Evolutionary conservation across 495 filamentous ascomycete genomes (phyloP), one percentile per base, ranked within the genome.

Genomic region (Cudoniella acicularis): DNA sequence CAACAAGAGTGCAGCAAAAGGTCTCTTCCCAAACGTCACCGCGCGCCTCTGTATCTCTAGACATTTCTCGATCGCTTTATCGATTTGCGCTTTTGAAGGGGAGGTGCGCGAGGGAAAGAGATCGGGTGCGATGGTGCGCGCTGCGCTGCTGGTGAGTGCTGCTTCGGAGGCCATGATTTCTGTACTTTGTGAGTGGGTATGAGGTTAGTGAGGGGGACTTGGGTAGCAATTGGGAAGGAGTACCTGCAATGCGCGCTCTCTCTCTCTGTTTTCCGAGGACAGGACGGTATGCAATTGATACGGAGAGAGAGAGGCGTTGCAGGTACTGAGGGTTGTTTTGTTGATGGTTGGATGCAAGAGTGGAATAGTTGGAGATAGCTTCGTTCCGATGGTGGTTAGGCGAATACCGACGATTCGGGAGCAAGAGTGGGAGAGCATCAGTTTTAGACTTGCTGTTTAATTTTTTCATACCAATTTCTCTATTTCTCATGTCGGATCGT

Each of bases 1-100:
- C 9, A 81, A 62, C 11, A 83, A 69, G 26, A 75, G 70, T 8
- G 76, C 77, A 1, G 74, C 73, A 60, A 81, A 83, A 2, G 79
- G 79, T 23, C 76, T 67, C 61, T 80, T 81, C 27, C 65, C 64
- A 68, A 67, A 72, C 16, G 69, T 71, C 46, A 76, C 74, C 57
- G 62, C 72, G 45, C 64, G 70, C 10, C 54, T 54, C 65, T 82
- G 78, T 26, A 79, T 70, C 2, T 27, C 57, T 16, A 80, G 70
- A 54, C 70, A 75, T 47, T 66, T 67, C 3, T 72, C 56, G 42
- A 78, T 70, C 10, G 65, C 73, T 2, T 57, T 56, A 21, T 68
- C 52, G 24, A 79, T 71, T 58, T 80, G 73, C 3, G 63, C 64
- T 54, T 63, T 26, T 23, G 71, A 70, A 49, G 69, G 61, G 0